These are phyloP conservation scores for Carex myosuroides DNA, from an alignment of 176 grass and related monocot genomes.

Conservation along the genomic window DNA sequence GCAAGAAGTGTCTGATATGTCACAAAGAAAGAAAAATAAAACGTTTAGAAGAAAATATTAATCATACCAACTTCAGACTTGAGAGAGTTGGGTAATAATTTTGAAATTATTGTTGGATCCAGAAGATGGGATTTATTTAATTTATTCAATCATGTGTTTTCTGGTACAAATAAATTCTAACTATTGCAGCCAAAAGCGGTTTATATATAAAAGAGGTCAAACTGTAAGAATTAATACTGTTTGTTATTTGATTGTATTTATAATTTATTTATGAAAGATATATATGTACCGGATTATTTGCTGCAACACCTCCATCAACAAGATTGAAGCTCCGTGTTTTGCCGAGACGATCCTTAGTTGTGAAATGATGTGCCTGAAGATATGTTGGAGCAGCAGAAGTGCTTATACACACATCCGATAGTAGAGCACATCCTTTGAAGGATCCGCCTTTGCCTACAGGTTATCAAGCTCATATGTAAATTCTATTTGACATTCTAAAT, in stretches of 20 bases:
- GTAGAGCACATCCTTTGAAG: slow-evolving; percentile 38
- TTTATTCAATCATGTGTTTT: neutral
- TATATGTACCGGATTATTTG: slow-evolving; percentile 64
- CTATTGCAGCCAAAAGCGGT: neutral
- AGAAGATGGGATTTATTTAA: neutral
- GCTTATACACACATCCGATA: slow-evolving; percentile 66
- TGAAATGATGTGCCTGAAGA: slow-evolving; percentile 45
- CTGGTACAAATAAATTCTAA: neutral
- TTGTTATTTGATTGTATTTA: neutral
- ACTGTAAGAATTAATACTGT: neutral
- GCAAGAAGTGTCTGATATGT: slow-evolving; percentile 39
- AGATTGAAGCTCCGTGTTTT: no score
- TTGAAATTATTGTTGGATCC: neutral
- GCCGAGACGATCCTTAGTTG: neutral
- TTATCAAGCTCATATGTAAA: neutral
- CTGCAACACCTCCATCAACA: slow-evolving; percentile 23
- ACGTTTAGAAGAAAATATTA: neutral
- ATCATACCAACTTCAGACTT: neutral
- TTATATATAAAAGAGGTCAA: neutral
- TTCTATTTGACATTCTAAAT: neutral
- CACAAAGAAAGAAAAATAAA: neutral
- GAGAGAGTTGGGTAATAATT: no score
- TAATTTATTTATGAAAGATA: neutral
- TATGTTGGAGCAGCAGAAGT: slow-evolving; percentile 79
- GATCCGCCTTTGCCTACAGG: slow-evolving; percentile 10